Base-by-base conservation (phyloP, 345 rosid genomes). In the Linum tenue region DNA sequence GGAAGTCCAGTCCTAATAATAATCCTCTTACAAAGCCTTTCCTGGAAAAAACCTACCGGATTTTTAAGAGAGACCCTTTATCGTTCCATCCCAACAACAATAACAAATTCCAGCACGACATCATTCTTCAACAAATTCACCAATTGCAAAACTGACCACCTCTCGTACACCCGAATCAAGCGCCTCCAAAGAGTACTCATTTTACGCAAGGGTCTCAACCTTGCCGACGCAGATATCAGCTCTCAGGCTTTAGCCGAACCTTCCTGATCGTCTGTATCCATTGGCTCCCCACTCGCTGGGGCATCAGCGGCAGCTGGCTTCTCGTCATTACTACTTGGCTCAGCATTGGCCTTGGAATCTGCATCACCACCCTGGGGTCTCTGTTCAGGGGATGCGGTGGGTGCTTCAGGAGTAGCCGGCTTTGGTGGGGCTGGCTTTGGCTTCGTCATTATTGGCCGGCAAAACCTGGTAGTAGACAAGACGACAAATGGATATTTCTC, bases 361-460 rank as follows among this genome's bases (percentile, higher is more conserved):
- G 67, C 77, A 6, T 75, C 81, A 10, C 66, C 79, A 7, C 71
- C 66, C 41, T 60, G 71, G 4, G 74, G 66, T 56, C 78, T 79
- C n/a, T 76, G 77, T 58, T 83, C 85, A 37, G 82, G 76, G 55
- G 88, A 86, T 40, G 83, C 68, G 9, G 82, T 70, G 0, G 92
- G 84, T 63, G 80, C 66, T 69, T 85, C 95, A 12, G 95, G 83
- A 10, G 88, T 65, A 12, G 81, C 70, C 22, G 92, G 84, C 73
- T 92, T 90, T 35, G 85, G 77, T 14, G 73, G 73, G 0, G 78
- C 65, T 2, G 96, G 98, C 66, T 86, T 92, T 15, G 89, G 90
- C 67, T 87, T 92, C 14, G 83, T 92, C 97, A 92, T 92, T 66
- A 92, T 79, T 7, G 97, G 96, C 74, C 90, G 82, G 83, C 97